Conservation (phyloP, 345 rosid species). For the Gossypium stocksii region DNA sequence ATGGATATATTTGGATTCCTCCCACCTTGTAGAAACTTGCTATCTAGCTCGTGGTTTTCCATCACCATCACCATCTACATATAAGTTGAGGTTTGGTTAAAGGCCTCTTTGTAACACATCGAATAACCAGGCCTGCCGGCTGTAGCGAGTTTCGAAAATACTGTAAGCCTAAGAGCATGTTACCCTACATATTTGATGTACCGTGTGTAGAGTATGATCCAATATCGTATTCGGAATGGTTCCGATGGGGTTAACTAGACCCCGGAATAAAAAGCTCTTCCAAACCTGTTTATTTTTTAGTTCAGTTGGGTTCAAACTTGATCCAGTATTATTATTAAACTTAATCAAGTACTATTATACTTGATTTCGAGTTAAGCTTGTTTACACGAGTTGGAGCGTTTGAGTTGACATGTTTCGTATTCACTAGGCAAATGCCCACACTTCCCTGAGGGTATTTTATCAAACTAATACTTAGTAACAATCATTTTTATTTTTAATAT, state of each 20-base stretch:
- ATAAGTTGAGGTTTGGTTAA: not conserved
- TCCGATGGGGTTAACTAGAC: not conserved
- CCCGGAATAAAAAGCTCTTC: not conserved
- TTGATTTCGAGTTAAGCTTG: too few relatives aligned
- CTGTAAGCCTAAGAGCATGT: not conserved
- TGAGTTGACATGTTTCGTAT: too few relatives aligned
- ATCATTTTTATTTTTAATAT: too few relatives aligned
- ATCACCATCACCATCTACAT: not conserved
- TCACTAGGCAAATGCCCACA: too few relatives aligned
- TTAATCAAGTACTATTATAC: too few relatives aligned
- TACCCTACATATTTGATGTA: not conserved
- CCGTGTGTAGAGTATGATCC: not conserved
- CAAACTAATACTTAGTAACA: too few relatives aligned
- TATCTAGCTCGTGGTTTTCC: not conserved
- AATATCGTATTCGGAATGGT: not conserved
- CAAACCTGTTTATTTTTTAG: not conserved
- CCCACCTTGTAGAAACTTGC: constrained; percentile 58
- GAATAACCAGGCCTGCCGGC: not conserved
- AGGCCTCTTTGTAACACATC: constrained; percentile 6
- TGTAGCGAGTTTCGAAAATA: not conserved
- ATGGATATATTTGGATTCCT: constrained; percentile 97
- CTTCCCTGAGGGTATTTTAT: too few relatives aligned
- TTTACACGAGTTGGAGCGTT: too few relatives aligned
- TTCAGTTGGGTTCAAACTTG: too few relatives aligned
- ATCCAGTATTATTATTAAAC: too few relatives aligned